Base-by-base conservation (phyloP, 2,329 filamentous ascomycete genomes). In the Colletotrichum simmondsii region DNA sequence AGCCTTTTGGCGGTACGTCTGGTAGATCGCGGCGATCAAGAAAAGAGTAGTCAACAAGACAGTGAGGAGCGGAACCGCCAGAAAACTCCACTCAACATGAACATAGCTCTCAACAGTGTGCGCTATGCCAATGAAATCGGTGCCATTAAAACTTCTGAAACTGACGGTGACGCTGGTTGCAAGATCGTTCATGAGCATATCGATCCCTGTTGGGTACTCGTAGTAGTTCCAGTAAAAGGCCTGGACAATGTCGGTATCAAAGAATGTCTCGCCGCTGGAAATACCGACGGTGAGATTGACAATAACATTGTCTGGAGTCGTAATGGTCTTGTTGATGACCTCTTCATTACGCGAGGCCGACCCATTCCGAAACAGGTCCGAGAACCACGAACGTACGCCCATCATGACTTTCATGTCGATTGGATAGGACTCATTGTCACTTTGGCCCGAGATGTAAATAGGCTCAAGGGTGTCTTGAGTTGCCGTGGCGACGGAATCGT, bases 221-320 rank as follows among this genome's bases (percentile, higher is more conserved):
- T 83, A 83, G 77, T 83, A 82, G 72, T 82, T 81, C 81, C 80
- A 82, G 76, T 83, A 83, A 61, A 83, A 83, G 2, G 81, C 81
- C 30, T 82, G 81, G 16, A 83, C 80, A 59, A 83, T 78, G 65
- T 83, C 82, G 1, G 78, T 80, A 65, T 81, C 80, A 73, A 81
- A 81, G 69, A 80, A 80, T 5, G 79, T 81, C 56, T 76, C 76
- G 14, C 80, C 79, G 8, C 75, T 78, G 2, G 79, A 78, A 35
- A 81, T 80, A 24, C 79, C 80, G 4, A 81, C 79, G 2, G 79
- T 81, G 10, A 81, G 75, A 62, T 81, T 81, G 46, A 81, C 79
- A 11, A 77, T 79, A 4, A 81, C 76, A 62, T 68, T 77, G 63
- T 77, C 75, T 5, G 72, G 65, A 3, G 69, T 46, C 8, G 76